Base-by-base conservation (phyloP, 495 filamentous ascomycete genomes). In the Neurospora sp. region DNA sequence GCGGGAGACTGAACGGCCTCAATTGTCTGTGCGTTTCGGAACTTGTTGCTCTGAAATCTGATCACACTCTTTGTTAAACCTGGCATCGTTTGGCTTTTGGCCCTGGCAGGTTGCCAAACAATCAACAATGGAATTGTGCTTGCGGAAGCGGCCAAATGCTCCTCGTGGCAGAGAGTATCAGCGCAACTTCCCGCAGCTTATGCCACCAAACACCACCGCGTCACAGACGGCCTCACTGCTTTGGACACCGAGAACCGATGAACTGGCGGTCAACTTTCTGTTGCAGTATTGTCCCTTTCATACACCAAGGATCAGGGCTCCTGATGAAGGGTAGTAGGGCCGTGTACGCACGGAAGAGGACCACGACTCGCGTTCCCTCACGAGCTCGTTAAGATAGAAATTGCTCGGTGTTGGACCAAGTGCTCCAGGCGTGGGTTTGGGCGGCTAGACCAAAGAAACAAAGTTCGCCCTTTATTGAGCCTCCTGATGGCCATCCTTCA, bases 211-310 rank as follows among this genome's bases (percentile, higher is more conserved):
- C 8, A 35, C 27, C 53, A 65, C 27, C 27, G 27, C 18, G 27
- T 27, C 53, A 65, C 7, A 35, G 53, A 35, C 53, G 22, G 53
- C 53, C 14, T 65, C 53, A 68, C 47, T 70, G 22, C 9, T 72
- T 68, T 9, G 20, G 10, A 69, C 22, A 37, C 6, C 53, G 27
- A 35, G 53, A 35, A 61, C 53, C 53, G 53, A 78, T 59, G 79
- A 81, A 80, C 79, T 80, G 78, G 80, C 80, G 79, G 79, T 81
- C 80, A 80, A 74, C 22, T 37, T 35, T 65, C 75, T 76, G 73
- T 75, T 73, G 73, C 75, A 75, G 41, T 70, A 71, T 61, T 22
- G 27, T 69, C 22, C 39, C 71, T 76, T 74, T 74, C 77, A 77
- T 78, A 75, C 78, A 77, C 73, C 70, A 71, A 59, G 75, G 75